phyloP scores from a whole-genome alignment of 495 filamentous ascomycete genomes.

The Parathielavia hyrcaniae region DNA sequence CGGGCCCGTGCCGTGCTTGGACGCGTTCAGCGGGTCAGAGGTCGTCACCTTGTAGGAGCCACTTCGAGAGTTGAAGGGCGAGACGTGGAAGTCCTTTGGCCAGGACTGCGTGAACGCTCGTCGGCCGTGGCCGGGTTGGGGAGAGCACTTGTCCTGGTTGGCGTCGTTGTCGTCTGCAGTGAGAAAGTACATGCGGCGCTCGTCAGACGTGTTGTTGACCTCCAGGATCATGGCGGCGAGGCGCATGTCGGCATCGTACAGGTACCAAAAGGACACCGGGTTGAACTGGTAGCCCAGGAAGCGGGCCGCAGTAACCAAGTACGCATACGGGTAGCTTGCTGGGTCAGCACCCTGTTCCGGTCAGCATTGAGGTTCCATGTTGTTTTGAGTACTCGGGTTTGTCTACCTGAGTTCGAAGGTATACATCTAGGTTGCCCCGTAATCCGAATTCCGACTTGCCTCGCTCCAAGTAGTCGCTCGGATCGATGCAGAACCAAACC shows the following conservation, averaged over 20 bases:
- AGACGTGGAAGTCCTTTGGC: slow-evolving; percentile 69
- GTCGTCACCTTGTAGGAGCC: slow-evolving; percentile 53
- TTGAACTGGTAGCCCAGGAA: slow-evolving; percentile 70
- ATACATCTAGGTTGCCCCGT: slow-evolving; percentile 53
- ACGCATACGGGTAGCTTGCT: slow-evolving; percentile 55
- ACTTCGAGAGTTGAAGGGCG: slow-evolving; percentile 63
- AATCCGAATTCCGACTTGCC: slow-evolving; percentile 43
- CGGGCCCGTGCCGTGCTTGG: slow-evolving; percentile 30
- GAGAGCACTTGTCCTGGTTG: slow-evolving; percentile 5
- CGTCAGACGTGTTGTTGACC: slow-evolving; percentile 73
- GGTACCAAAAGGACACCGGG: slow-evolving; percentile 75
- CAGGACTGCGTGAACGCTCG: slow-evolving; percentile 44
- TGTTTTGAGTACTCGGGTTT: not conserved
- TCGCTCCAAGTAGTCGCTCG: slow-evolving; percentile 54
- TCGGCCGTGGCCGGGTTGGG: slow-evolving; percentile 7
- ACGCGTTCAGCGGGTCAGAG: slow-evolving; percentile 46
- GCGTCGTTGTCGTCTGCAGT: slow-evolving; percentile 11
- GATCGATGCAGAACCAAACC: slow-evolving; percentile 54
- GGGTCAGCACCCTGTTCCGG: slow-evolving; percentile 43
- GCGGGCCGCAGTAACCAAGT: slow-evolving; percentile 61
- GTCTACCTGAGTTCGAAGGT: slow-evolving; percentile 47
- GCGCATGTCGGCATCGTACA: slow-evolving; percentile 55
- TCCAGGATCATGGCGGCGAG: slow-evolving; percentile 65
- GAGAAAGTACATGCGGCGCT: slow-evolving; percentile 60
- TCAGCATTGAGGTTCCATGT: slow-evolving; percentile 15